Base-by-base conservation (phyloP, 805 yeast species). In the Metschnikowia picachoensis region DNA sequence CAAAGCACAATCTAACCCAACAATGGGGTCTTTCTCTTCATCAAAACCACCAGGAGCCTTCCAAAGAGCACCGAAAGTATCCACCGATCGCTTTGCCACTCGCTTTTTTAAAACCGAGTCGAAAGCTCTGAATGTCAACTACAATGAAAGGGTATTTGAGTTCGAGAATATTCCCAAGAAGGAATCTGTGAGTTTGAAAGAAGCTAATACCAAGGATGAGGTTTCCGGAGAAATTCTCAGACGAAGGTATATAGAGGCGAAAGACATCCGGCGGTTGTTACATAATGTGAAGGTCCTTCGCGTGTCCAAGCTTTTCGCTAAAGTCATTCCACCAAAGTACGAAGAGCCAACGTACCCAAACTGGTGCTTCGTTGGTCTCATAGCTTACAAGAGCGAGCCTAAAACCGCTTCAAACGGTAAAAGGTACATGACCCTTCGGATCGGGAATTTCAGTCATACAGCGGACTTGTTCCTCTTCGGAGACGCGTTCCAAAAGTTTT, bases 311-410 rank as follows among this genome's bases (percentile, higher is more conserved):
- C 61, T 85, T 2, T 73, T 79, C 53, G 84, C 88, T 1, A 80
- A 82, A 51, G 80, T 90, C 1, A 53, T 61, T 28, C 84, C 94
- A 2, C 94, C 96, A 0, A 70, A 51, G 33, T 90, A 77, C 58
- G 60, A 65, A 6, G 85, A 85, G 39, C 96, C 96, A 0, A 65
- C 67, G 30, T 83, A 83, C 56, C 65, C 84, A 3, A 90, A 91
- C 59, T 90, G 89, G 85, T 83, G 83, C n/a, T 76, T 82, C 1
- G 57, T 84, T n/a, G 97, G 95, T 1, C 72, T 87, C 2, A 69
- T 91, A 0, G 67, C 80, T 4, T 58, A 61, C 16, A 89, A 89
- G 57, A 68, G 81, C 4, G 78, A 72, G 8, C 73, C 84, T 3
- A 71, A 74, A 51, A 61, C 66, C 4, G 68, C 87, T 0, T 43